Conservation (phyloP, 2,329 filamentous ascomycete species). For the Phyllosticta citribraziliensis region DNA sequence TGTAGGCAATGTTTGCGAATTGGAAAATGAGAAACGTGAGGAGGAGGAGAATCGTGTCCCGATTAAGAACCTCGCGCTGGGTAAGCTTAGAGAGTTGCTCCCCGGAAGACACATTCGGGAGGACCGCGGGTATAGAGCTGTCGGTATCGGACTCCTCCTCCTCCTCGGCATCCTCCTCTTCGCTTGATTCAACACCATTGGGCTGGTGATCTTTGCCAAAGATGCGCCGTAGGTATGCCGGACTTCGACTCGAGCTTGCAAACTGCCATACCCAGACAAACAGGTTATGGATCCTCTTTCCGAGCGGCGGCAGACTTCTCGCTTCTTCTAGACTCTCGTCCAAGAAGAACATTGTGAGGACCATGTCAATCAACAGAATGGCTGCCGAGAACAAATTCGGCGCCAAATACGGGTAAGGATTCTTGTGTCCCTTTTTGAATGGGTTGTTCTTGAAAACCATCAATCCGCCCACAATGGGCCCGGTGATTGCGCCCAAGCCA, state of each 20-base stretch:
- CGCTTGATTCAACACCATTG: slow-evolving; percentile 30
- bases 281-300: slow-evolving; percentile 47
- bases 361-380: slow-evolving; percentile 61
- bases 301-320: slow-evolving; percentile 49
- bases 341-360: slow-evolving; percentile 68
- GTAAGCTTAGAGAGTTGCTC: slow-evolving; percentile 41
- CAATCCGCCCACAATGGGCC: slow-evolving; percentile 81
- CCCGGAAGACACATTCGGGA: slow-evolving; percentile 29
- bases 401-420: slow-evolving; percentile 68
- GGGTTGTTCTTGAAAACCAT: slow-evolving; percentile 58
- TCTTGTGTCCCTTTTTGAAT: slow-evolving; percentile 40
- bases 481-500: slow-evolving; percentile 84
- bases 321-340: slow-evolving; percentile 74
- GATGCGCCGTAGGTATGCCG: slow-evolving; percentile 46
- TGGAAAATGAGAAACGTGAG: slow-evolving; percentile 88
- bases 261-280: slow-evolving; percentile 65
- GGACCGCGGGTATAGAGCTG: slow-evolving; percentile 27
- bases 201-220: slow-evolving; percentile 19
- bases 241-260: slow-evolving; percentile 45
- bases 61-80: slow-evolving; percentile 57
- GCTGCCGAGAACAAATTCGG: slow-evolving; percentile 73
- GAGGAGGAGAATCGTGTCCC: slow-evolving; percentile 73
- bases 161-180: slow-evolving; percentile 35
- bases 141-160: slow-evolving; percentile 24
- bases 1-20: slow-evolving; percentile 88